Percentiles rank a stretch among this genome's conserved stretches.
These are phyloP conservation scores for Saxophila tyrrhenica DNA, from an alignment of 495 filamentous ascomycete species.

Conservation along the genomic window DNA sequence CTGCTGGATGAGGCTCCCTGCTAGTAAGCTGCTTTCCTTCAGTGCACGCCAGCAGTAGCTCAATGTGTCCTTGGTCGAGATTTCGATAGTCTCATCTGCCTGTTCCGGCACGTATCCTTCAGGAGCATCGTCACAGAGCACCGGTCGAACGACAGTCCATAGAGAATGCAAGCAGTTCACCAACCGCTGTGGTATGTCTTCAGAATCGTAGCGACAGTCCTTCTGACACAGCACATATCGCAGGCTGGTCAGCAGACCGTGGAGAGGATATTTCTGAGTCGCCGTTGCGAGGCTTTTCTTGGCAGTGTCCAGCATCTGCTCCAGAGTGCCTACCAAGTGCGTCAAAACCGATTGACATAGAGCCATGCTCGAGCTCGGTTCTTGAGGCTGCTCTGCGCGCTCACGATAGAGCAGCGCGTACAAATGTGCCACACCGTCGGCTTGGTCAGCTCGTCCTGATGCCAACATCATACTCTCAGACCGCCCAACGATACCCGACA, in stretches of 20 bases:
- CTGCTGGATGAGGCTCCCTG: constrained; percentile 42
- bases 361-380: not conserved
- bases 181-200: constrained; percentile 28
- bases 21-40: constrained; percentile 68
- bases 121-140: constrained; percentile 83
- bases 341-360: constrained; percentile 3
- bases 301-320: constrained; percentile 22
- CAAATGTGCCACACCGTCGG: constrained; percentile 64
- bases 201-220: not conserved
- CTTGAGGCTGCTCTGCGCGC: not conserved
- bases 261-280: constrained; percentile 26
- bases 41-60: constrained; percentile 90
- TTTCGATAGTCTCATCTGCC: constrained; percentile 52
- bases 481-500: constrained; percentile 27
- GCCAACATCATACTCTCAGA: constrained; percentile 46
- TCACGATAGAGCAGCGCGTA: constrained; percentile 19
- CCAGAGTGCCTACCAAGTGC: constrained; percentile 10
- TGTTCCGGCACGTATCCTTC: constrained; percentile 75
- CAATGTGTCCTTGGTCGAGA: constrained; percentile 70
- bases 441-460: constrained; percentile 74
- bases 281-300: constrained; percentile 19
- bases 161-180: constrained; percentile 46
- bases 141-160: constrained; percentile 61
- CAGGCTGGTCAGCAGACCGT: constrained; percentile 38
- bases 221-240: constrained; percentile 22